These are phyloP conservation scores for Lantana camara DNA, from an alignment of 257 asterid genomes.

Conservation along the genomic window DNA sequence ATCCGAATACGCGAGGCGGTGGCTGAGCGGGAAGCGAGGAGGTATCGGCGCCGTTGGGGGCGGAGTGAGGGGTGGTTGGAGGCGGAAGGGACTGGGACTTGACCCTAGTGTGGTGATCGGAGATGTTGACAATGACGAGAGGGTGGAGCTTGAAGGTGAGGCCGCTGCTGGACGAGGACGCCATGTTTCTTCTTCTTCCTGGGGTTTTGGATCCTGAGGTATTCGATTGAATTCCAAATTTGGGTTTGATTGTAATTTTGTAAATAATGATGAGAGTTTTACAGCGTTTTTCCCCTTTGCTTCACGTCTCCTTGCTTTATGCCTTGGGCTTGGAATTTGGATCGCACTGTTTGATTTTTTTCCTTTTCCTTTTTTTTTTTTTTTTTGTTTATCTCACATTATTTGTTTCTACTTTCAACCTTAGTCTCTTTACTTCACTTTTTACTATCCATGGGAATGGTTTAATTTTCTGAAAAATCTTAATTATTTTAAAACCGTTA, in stretches of 20 bases:
- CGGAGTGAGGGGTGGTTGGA: slow-evolving; percentile 31
- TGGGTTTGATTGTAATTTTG: too few species aligned
- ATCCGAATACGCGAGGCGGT: slow-evolving; percentile 81
- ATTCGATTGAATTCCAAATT: slow-evolving; percentile 13
- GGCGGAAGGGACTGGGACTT: slow-evolving; percentile 78
- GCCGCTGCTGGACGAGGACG: slow-evolving; percentile 97
- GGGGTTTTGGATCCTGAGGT: slow-evolving; percentile 17
- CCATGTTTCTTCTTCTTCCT: slow-evolving; percentile 42
- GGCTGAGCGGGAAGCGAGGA: slow-evolving; percentile 29
- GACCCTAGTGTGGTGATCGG: slow-evolving; percentile 94
- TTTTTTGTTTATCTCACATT: too few species aligned
- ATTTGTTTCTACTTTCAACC: background rate
- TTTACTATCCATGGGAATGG: too few species aligned
- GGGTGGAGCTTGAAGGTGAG: slow-evolving; percentile 96
- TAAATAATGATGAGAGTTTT: too few species aligned
- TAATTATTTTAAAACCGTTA: too few species aligned
- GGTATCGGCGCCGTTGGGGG: slow-evolving; percentile 36
- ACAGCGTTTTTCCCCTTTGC: background rate
- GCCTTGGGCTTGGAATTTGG: background rate
- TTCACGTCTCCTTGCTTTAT: background rate
- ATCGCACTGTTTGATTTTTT: background rate
- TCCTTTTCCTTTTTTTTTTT: background rate
- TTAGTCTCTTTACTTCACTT: too few species aligned
- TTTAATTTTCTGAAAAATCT: too few species aligned
- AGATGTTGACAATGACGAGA: slow-evolving; percentile 86